Conservation (phyloP, 2,329 filamentous ascomycete genomes). For the Calcarisporium arbuscula region DNA sequence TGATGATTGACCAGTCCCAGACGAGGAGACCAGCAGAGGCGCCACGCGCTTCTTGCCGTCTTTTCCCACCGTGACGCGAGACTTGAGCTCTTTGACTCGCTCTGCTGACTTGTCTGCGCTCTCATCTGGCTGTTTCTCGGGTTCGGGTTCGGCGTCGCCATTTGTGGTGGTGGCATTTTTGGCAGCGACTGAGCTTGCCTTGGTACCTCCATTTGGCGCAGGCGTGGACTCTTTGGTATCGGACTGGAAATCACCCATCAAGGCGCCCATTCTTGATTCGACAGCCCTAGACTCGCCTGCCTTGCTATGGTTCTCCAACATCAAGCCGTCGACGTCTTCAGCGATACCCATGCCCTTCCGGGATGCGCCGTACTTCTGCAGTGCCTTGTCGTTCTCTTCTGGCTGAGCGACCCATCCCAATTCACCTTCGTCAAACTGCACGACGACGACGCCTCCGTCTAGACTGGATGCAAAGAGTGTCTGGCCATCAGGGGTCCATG, state of each 20-base stretch:
- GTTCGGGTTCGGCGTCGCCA: constrained; percentile 26
- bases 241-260: constrained; percentile 78
- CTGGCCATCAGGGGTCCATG: constrained; percentile 89
- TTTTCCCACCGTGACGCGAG: constrained; percentile 88
- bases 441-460: constrained; percentile 79
- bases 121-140: constrained; percentile 34
- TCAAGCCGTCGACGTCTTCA: constrained; percentile 83
- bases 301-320: constrained; percentile 86
- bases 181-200: constrained; percentile 21
- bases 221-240: constrained; percentile 43
- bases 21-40: constrained; percentile 84
- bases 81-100: constrained; percentile 63
- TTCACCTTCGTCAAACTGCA: constrained; percentile 80
- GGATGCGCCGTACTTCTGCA: constrained; percentile 88
- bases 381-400: constrained; percentile 84
- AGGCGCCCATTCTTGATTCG: constrained; percentile 93
- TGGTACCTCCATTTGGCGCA: constrained; percentile 48
- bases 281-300: constrained; percentile 83
- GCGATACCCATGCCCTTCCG: constrained; percentile 84
- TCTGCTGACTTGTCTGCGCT: constrained; percentile 47
- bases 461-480: constrained; percentile 80
- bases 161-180: constrained; percentile 24
- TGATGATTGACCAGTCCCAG: constrained; percentile 79
- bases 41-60: constrained; percentile 96
- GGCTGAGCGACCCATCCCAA: constrained; percentile 80